A percentile compares a stretch with the other conserved stretches of the same genome.
These are phyloP conservation scores for Zymoseptoria crescenta DNA, from an alignment of 2,329 filamentous ascomycete species.

Conservation along the genomic window DNA sequence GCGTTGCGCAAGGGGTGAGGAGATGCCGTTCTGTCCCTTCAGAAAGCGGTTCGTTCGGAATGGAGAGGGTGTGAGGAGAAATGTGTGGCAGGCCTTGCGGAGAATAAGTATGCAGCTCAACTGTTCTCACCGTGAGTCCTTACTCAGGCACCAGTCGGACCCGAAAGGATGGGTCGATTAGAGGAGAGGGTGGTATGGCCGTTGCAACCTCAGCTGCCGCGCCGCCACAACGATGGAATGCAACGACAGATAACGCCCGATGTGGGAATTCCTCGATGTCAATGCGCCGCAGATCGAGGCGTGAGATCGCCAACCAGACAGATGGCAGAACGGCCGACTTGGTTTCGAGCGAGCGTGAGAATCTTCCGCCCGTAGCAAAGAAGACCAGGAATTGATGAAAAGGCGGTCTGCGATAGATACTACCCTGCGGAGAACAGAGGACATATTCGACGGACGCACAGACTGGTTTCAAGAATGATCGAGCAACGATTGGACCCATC, in stretches of 20 bases:
- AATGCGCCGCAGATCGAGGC: neutral
- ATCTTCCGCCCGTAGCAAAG: constrained; percentile 1
- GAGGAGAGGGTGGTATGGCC: neutral
- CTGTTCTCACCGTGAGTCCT: neutral
- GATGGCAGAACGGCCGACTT: constrained; percentile 4
- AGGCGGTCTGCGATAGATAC: constrained; percentile 21
- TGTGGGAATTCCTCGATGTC: neutral
- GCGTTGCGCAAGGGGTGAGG: constrained; percentile 21
- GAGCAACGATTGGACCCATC: constrained; percentile 21
- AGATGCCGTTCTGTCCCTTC: constrained; percentile 5
- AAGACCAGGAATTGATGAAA: constrained; percentile 10
- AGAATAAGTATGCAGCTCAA: constrained; percentile 24
- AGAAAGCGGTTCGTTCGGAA: neutral
- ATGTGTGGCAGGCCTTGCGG: constrained; percentile 18
- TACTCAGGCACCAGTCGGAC: neutral
- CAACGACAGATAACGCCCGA: neutral
- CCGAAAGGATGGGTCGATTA: neutral
- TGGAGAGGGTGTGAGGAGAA: constrained; percentile 1
- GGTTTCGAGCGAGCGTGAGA: neutral
- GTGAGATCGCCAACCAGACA: constrained; percentile 1
- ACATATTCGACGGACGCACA: constrained; percentile 15
- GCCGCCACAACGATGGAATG: neutral
- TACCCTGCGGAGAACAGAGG: constrained; percentile 8
- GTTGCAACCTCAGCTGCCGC: neutral
- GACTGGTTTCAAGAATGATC: constrained; percentile 24